Conservation (phyloP, 2,329 filamentous ascomycete genomes). For the Ceratocystis huliohia region DNA sequence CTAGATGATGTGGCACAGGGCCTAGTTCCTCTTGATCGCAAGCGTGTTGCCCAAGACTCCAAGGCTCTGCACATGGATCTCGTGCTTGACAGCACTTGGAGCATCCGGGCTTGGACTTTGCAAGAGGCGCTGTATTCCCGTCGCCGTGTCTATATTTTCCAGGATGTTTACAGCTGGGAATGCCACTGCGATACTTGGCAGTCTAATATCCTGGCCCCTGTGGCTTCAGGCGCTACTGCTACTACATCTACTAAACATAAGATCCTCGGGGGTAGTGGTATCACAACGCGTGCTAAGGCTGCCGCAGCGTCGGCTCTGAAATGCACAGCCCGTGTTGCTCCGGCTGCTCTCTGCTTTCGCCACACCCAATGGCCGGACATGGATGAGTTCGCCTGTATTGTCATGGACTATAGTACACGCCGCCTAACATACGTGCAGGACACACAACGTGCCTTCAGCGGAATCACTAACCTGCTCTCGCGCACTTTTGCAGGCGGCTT, state of each 20-base stretch:
- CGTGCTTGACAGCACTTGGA: conserved; percentile 31
- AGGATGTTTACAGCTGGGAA: conserved; percentile 34
- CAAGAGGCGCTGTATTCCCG: conserved; percentile 34
- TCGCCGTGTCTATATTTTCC: conserved; percentile 34
- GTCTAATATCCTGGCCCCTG: conserved; percentile 17
- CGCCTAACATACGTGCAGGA: conserved; percentile 32
- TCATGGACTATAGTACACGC: conserved; percentile 33
- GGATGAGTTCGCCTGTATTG: conserved; percentile 35
- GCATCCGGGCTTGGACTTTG: conserved; percentile 33
- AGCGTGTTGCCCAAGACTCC: conserved; percentile 23
- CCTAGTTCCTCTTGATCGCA: conserved; percentile 29
- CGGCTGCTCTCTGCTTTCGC: conserved; percentile 30
- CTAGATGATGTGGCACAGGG: conserved; percentile 32
- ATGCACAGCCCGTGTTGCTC: conserved; percentile 28
- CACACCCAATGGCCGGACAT: conserved; percentile 36
- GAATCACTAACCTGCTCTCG: conserved; percentile 34
- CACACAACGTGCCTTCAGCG: conserved; percentile 33
- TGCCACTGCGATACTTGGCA: conserved; percentile 36
- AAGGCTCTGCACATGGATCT: conserved; percentile 30
- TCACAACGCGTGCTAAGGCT: not conserved
- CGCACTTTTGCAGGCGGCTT: conserved; percentile 33
- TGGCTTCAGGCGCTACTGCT: not conserved
- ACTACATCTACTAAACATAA: conserved; percentile 20
- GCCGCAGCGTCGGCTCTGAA: conserved; percentile 23
- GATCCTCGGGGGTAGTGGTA: conserved; percentile 21